phyloP scores from a whole-genome alignment of 257 asterid genomes.

The Scutellaria baicalensis region DNA sequence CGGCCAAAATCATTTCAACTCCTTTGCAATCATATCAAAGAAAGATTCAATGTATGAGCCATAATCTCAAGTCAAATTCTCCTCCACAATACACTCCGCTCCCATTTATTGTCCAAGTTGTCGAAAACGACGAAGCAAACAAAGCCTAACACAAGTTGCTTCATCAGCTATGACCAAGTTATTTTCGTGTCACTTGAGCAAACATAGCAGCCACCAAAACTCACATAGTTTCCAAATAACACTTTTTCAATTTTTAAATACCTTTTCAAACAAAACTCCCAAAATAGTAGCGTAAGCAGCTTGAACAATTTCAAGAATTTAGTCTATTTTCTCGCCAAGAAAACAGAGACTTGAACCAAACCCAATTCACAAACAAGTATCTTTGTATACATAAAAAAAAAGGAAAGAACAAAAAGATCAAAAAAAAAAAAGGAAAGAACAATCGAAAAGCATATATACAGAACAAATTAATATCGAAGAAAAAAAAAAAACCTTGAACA shows the following conservation, averaged over 20 bases:
- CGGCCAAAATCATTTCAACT: background rate
- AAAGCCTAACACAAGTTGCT: background rate
- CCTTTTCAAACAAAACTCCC: background rate
- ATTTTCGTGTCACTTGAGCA: background rate
- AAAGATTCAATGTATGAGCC: background rate
- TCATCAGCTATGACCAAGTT: background rate
- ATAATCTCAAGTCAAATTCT: background rate
- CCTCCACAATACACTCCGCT: background rate
- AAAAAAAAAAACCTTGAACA: conserved; percentile 39
- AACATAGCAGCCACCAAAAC: conserved; percentile 1
- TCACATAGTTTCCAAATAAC: background rate
- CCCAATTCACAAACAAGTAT: background rate
- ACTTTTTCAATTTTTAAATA: background rate
- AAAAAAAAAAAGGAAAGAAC: background rate
- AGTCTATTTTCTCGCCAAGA: background rate
- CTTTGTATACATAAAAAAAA: background rate
- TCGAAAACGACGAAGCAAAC: background rate
- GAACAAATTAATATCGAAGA: background rate
- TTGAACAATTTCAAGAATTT: background rate
- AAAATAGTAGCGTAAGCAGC: background rate
- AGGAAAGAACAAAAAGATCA: background rate
- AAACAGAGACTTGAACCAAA: background rate
- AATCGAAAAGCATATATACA: background rate
- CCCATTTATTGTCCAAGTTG: background rate
- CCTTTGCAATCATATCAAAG: background rate